phyloP scores from a whole-genome alignment of 2,329 filamentous ascomycete genomes.

The Penicillium sp. region DNA sequence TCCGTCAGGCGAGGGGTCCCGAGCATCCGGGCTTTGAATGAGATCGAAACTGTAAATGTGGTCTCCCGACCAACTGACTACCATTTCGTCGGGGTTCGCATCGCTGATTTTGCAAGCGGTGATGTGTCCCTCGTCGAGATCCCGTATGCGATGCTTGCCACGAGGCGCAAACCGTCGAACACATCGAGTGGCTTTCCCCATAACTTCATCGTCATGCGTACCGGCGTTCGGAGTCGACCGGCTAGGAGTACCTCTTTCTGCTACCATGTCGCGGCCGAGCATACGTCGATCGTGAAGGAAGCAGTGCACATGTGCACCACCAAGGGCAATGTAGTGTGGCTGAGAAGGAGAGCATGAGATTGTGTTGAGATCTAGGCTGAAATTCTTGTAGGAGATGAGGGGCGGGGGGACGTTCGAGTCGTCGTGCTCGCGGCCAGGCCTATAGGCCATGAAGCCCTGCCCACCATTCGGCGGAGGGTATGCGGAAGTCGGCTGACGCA shows the following conservation, averaged over 20 bases:
- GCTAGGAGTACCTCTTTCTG: constrained; percentile 53
- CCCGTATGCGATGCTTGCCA: constrained; percentile 51
- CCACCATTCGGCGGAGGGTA: constrained; percentile 56
- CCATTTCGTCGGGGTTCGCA: constrained; percentile 66
- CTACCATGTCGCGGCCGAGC: constrained; percentile 60
- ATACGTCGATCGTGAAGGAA: constrained; percentile 70
- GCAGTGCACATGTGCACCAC: constrained; percentile 68
- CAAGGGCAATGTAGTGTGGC: constrained; percentile 69
- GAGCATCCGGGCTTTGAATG: constrained; percentile 57
- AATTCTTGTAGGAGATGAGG: constrained; percentile 66
- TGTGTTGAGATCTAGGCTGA: constrained; percentile 65
- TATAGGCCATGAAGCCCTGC: constrained; percentile 46
- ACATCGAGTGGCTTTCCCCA: constrained; percentile 63
- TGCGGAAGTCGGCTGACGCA: constrained; percentile 64
- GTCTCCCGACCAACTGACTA: constrained; percentile 69
- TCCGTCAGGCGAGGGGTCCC: constrained; percentile 39
- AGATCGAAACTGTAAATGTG: constrained; percentile 68
- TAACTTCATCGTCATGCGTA: constrained; percentile 54
- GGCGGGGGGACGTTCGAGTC: constrained; percentile 60
- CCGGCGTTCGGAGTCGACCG: constrained; percentile 42
- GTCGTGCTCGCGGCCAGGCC: constrained; percentile 43
- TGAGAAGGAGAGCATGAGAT: constrained; percentile 68
- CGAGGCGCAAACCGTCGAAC: constrained; percentile 66
- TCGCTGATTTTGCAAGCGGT: constrained; percentile 72
- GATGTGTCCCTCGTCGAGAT: constrained; percentile 62